Base-by-base conservation (phyloP, 441 rosid genomes). In the Francoa sonchifolia region DNA sequence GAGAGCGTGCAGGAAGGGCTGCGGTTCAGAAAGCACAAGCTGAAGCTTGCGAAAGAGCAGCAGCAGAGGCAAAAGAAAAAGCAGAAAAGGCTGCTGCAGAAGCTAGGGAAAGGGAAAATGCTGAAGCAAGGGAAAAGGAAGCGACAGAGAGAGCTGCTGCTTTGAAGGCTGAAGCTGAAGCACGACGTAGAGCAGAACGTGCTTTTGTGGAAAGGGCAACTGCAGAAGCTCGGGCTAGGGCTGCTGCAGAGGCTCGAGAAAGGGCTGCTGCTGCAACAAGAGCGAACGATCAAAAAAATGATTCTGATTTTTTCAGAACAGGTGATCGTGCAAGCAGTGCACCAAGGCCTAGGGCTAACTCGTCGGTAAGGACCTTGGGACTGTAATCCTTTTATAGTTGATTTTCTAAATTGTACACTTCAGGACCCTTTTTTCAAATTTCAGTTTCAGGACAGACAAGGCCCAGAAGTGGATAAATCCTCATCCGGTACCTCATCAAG, bases 1-100 rank as follows among this genome's bases (percentile, higher is more conserved):
- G 97, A 52, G 85, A 67, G 41, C 87, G 93, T n/a, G 79, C 94
- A 1, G 97, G 68, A 68, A 72, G 87, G 64, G 76, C 73, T 29
- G 94, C 95, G 3, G 97, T 89, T 52, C 92, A 77, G 60, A 77
- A 95, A 71, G 97, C 72, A 32, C 83, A 77, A 53, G 92, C 94
- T 31, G 97, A 84, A 67, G 97, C 97, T 48, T 94, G 95, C 59
- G 89, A 77, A 65, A 66, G 84, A 52, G 80, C 77, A 23, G 84
- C 80, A 7, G 56, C 61, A 39, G 79, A 67, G 30, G 86, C 86
- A 14, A 69, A 55, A 59, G 79, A 73, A 49, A 79, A 79, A 65
- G 94, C 88, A 13, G 88, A 68, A 61, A 82, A 50, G 68, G 87
- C 74, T 42, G 93, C 93, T 42, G 82, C 86, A 66, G 97, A 87